Conservation (phyloP, 805 yeast species). For the Ogataea degrootiae region DNA sequence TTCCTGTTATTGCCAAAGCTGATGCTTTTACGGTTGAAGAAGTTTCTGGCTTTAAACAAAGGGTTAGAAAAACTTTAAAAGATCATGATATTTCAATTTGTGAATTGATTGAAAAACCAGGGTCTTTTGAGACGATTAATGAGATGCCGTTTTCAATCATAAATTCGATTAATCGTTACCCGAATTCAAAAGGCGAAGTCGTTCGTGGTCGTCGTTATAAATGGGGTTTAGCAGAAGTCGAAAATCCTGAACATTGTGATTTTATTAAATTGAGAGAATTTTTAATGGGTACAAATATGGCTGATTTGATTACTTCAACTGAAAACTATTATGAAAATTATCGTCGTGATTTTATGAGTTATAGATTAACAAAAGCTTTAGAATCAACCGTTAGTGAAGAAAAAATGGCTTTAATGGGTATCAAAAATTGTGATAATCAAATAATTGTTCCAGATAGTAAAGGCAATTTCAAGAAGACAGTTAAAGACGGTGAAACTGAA, state of each 20-base stretch:
- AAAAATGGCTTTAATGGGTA: conserved; percentile 16
- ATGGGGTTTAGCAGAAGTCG: conserved; percentile 88
- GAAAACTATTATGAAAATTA: conserved; percentile 73
- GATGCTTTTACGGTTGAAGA: conserved; percentile 66
- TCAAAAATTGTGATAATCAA: conserved; percentile 16
- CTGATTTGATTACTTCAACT: conserved; percentile 72
- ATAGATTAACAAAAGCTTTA: conserved; percentile 27
- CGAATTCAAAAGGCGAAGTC: conserved; percentile 38
- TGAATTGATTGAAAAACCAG: conserved; percentile 39
- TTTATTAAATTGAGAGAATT: conserved; percentile 59
- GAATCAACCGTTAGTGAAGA: conserved; percentile 18
- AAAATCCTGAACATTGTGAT: conserved; percentile 74
- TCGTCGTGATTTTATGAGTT: conserved; percentile 50
- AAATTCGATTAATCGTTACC: conserved; percentile 52
- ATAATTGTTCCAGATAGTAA: conserved; percentile 20
- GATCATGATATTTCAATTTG: conserved; percentile 57
- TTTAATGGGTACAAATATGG: conserved; percentile 64
- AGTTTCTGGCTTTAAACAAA: conserved; percentile 45
- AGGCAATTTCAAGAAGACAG: conserved; percentile 23
- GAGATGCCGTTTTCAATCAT: conserved; percentile 69
- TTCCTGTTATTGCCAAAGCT: conserved; percentile 79
- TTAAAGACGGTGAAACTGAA: conserved; percentile 7
- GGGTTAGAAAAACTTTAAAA: conserved; percentile 45
- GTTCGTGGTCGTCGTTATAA: conserved; percentile 73
- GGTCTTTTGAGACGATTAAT: conserved; percentile 30